Percentiles rank a stretch among this genome's conserved stretches.
Conservation (phyloP, 2,329 filamentous ascomycete genomes). For the Periconia sp. region DNA sequence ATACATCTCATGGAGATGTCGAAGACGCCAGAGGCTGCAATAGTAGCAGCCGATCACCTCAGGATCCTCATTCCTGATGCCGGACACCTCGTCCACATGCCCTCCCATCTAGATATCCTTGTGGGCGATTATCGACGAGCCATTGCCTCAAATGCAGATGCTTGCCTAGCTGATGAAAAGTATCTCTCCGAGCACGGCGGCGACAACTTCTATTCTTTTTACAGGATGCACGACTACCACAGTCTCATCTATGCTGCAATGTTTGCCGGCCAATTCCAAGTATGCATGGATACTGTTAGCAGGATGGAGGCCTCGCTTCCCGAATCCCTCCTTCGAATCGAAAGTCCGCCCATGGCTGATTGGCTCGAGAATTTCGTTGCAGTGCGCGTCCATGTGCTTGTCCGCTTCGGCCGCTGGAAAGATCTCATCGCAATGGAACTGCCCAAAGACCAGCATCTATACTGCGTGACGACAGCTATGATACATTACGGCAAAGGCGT, state of each 20-base stretch:
- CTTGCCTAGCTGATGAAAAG: constrained; percentile 71
- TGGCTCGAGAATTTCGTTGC: constrained; percentile 76
- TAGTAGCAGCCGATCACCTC: constrained; percentile 66
- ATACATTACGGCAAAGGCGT: constrained; percentile 72
- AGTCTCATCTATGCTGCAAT: constrained; percentile 79
- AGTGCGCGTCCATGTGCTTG: constrained; percentile 70
- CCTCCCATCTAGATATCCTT: constrained; percentile 75
- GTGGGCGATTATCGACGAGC: constrained; percentile 73
- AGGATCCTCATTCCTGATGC: constrained; percentile 71
- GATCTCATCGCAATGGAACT: constrained; percentile 65
- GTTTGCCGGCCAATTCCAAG: constrained; percentile 70
- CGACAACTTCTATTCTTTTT: constrained; percentile 77
- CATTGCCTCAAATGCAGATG: constrained; percentile 70
- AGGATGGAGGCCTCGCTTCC: constrained; percentile 68
- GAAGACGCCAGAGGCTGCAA: constrained; percentile 65
- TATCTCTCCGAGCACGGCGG: constrained; percentile 66
- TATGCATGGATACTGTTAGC: constrained; percentile 66
- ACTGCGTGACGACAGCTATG: constrained; percentile 73
- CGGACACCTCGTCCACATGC: constrained; percentile 78
- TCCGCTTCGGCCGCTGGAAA: constrained; percentile 76
- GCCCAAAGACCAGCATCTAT: constrained; percentile 65
- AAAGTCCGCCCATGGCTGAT: constrained; percentile 77
- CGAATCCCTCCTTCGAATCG: constrained; percentile 66
- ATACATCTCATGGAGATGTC: constrained; percentile 84
- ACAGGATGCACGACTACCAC: constrained; percentile 76